phyloP scores from a whole-genome alignment of 305 asterid species.

The Solanum hybrid region DNA sequence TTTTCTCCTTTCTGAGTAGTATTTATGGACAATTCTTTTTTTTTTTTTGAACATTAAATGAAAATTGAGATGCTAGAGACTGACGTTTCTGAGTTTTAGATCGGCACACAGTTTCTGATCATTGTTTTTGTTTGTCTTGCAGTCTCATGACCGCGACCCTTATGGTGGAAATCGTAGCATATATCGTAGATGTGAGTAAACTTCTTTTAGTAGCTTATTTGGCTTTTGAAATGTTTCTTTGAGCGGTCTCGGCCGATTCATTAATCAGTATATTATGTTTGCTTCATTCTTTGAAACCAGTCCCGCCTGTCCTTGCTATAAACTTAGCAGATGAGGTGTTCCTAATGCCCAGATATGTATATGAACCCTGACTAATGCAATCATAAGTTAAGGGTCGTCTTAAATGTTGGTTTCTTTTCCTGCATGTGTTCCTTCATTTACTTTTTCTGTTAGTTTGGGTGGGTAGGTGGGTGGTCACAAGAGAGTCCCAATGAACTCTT shows the following conservation, averaged over 20 bases:
- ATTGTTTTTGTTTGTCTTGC: slow-evolving; percentile 13
- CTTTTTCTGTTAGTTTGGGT: background rate
- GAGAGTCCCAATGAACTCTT: background rate
- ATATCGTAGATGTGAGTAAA: slow-evolving; percentile 37
- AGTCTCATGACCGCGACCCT: slow-evolving; percentile 31
- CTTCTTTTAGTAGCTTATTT: slow-evolving; percentile 2
- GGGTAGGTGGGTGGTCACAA: background rate
- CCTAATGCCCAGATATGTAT: background rate
- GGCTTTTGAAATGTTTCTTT: background rate
- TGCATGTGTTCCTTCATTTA: background rate
- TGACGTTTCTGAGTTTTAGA: background rate
- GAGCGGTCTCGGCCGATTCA: background rate
- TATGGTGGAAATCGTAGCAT: slow-evolving; percentile 19
- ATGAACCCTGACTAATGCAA: background rate
- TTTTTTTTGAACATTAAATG: slow-evolving; percentile 7
- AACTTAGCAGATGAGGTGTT: background rate
- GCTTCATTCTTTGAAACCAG: background rate
- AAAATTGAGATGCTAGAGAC: background rate
- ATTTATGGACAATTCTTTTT: background rate
- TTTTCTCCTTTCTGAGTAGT: background rate
- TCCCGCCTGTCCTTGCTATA: background rate
- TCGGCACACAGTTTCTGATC: slow-evolving; percentile 1
- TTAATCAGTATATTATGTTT: background rate
- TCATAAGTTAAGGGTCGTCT: background rate
- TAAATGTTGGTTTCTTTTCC: background rate